Evolutionary conservation across 1,284 basidiomycete species (phyloP), one percentile per base, ranked within the genome.

Genomic region (Chondrostereum purpureum): DNA sequence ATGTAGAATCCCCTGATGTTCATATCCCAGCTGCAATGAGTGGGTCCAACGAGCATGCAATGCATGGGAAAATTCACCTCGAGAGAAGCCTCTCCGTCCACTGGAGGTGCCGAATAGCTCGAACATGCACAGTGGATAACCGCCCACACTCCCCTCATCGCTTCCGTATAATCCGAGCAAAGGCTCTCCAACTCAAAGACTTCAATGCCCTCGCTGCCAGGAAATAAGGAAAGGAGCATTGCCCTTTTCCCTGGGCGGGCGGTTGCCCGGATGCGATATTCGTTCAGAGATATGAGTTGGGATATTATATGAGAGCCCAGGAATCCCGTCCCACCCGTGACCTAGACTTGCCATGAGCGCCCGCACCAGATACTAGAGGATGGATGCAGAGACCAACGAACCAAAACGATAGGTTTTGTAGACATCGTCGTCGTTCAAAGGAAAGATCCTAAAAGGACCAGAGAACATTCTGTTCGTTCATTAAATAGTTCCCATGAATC

Each of bases 141-240:
- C 8, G 40, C 44, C 13, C 4, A 44, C 34, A 27, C 44, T 54
- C 58, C 62, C 36, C 61, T 59, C 14, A 66, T 53, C 2, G 52
- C 58, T 22, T 58, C 52, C 3, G 55, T 55, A 14, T 63, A 53
- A 43, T 64, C 60, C 16, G 52, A 53, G 3, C 51, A 59, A 4
- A 64, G 24, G 37, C 63, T 60, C 22, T 63, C 58, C 14, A 64
- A 56, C 41, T 56, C 52, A 21, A 53, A 52, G 36, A 64, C 59
- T 42, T 66, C 62, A 5, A 53, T 53, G 8, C 57, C 48, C 13
- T 51, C 52, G 24, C 19, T 22, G 21, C 24, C 39, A 17, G 39
- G 39, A 12, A 41, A 41, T 13, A 49, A 42, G 12, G 18, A 21
- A 18, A 19, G 39, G 10, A 46, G 44, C 17, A 39, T 49, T 4